A percentile compares a stretch with the other conserved stretches of the same genome.
phyloP scores from a whole-genome alignment of 2,329 filamentous ascomycete genomes.

The Sporothrix luriei region DNA sequence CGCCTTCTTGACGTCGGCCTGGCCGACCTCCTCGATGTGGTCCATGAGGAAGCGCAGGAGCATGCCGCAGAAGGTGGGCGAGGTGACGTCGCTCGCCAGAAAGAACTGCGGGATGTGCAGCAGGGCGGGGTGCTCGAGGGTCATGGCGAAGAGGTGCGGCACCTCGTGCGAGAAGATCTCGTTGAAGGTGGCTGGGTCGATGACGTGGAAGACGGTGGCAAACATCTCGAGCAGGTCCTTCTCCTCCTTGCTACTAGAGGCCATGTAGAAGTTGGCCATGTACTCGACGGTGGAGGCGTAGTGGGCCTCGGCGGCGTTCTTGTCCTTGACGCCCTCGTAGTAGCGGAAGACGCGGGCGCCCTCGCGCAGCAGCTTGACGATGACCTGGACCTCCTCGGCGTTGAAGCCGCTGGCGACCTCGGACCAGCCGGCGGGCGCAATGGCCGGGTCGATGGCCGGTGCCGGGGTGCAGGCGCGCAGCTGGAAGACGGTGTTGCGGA shows the following conservation, averaged over 20 bases:
- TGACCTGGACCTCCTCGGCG: conserved; percentile 93
- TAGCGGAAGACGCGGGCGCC: conserved; percentile 96
- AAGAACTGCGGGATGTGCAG: conserved; percentile 98
- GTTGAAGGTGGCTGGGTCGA: conserved; percentile 96
- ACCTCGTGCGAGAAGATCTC: conserved; percentile 99
- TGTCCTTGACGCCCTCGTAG: conserved; percentile 72
- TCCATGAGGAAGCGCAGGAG: conserved; percentile 96
- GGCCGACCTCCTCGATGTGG: conserved; percentile 91
- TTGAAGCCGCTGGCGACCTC: conserved; percentile 97
- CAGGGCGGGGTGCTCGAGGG: conserved; percentile 92
- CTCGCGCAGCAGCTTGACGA: conserved; percentile 96
- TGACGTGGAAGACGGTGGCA: conserved; percentile 96
- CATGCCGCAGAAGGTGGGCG: conserved; percentile 97
- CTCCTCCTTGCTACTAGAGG: conserved; percentile 91
- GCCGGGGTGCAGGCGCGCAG: conserved; percentile 84
- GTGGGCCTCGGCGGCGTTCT: conserved; percentile 69
- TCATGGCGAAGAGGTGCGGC: conserved; percentile 93
- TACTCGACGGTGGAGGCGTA: conserved; percentile 85
- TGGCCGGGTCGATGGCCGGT: conserved; percentile 70
- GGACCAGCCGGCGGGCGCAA: conserved; percentile 85
- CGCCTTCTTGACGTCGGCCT: conserved; percentile 86
- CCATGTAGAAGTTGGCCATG: conserved; percentile 92
- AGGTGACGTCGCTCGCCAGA: conserved; percentile 96
- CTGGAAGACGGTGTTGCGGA: conserved; percentile 97
- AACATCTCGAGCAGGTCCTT: conserved; percentile 97